Conservation (phyloP, 306 rosid species). For the Delonix regia region DNA sequence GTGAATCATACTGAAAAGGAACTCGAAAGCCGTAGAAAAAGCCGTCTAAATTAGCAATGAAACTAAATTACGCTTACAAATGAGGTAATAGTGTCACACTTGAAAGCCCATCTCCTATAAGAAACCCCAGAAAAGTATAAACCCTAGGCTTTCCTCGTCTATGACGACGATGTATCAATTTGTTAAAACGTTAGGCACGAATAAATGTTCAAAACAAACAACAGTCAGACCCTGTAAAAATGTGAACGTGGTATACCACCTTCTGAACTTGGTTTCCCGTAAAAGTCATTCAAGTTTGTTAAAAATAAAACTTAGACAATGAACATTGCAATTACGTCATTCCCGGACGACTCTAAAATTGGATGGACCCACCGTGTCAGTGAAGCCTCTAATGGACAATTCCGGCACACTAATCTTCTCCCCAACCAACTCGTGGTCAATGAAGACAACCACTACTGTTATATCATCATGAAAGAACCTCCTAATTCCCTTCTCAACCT, state of each 20-base stretch:
- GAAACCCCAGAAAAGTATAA: constrained; percentile 3
- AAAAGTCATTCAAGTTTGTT: constrained; percentile 40
- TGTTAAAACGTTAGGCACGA: constrained; percentile 31
- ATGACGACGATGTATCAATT: constrained; percentile 38
- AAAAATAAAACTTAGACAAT: constrained; percentile 35
- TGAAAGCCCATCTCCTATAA: constrained; percentile 4
- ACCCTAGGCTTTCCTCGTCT: constrained; percentile 24
- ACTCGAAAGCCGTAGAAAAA: no score
- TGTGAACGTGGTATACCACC: constrained; percentile 41
- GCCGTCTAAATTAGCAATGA: not conserved
- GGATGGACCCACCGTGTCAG: constrained; percentile 72
- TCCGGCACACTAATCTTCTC: constrained; percentile 58
- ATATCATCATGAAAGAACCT: constrained; percentile 84
- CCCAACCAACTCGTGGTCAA: constrained; percentile 66
- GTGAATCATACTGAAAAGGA: no score
- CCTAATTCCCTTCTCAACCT: constrained; percentile 66
- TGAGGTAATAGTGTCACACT: constrained; percentile 31
- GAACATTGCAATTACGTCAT: constrained; percentile 47
- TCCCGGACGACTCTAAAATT: constrained; percentile 55
- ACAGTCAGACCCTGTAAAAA: constrained; percentile 64
- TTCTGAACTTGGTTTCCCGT: constrained; percentile 40
- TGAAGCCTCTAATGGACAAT: constrained; percentile 72
- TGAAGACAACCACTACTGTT: constrained; percentile 72
- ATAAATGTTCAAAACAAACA: constrained; percentile 42
- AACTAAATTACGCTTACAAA: constrained; percentile 19